A percentile compares a stretch with the other conserved stretches of the same genome.
phyloP scores from a whole-genome alignment of 2,329 filamentous ascomycete genomes.

The Hypoxylon rubiginosum region DNA sequence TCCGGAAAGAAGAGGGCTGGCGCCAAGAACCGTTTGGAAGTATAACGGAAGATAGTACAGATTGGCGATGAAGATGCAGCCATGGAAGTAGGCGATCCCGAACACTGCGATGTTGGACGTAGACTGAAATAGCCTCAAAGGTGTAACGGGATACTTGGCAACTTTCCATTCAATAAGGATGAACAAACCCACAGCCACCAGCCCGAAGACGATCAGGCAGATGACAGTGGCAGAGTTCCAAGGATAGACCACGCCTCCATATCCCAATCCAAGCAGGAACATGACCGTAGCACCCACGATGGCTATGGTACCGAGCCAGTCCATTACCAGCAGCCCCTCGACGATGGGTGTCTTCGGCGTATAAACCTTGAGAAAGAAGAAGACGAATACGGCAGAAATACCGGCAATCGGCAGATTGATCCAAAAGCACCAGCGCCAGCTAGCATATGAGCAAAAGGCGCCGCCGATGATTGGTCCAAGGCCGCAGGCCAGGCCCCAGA shows the following conservation, averaged over 20 bases:
- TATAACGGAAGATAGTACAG: conserved; percentile 74
- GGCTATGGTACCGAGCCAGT: conserved; percentile 65
- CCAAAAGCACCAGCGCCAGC: conserved; percentile 67
- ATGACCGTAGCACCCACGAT: conserved; percentile 71
- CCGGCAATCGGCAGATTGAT: conserved; percentile 56
- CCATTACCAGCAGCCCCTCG: conserved; percentile 66
- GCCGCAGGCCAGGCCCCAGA: conserved; percentile 67
- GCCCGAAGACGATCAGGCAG: conserved; percentile 66
- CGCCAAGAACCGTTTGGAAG: conserved; percentile 68
- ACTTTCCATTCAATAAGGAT: conserved; percentile 67
- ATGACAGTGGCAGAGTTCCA: conserved; percentile 67
- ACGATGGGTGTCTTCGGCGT: conserved; percentile 68
- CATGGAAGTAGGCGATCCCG: conserved; percentile 49
- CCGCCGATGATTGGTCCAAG: conserved; percentile 66
- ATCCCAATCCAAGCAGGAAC: conserved; percentile 72
- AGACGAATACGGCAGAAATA: conserved; percentile 62
- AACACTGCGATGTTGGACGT: conserved; percentile 65
- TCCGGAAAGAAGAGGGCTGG: conserved; percentile 64
- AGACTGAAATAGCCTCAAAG: conserved; percentile 64
- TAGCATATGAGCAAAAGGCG: conserved; percentile 67
- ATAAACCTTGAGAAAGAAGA: conserved; percentile 69
- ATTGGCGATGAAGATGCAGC: conserved; percentile 66
- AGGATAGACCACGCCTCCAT: conserved; percentile 64
- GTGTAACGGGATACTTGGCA: conserved; percentile 70
- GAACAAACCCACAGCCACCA: conserved; percentile 58